Evolutionary conservation across 495 filamentous ascomycete genomes (phyloP), one percentile per base, ranked within the genome.

Genomic region (Penicillium dipodomyicola): DNA sequence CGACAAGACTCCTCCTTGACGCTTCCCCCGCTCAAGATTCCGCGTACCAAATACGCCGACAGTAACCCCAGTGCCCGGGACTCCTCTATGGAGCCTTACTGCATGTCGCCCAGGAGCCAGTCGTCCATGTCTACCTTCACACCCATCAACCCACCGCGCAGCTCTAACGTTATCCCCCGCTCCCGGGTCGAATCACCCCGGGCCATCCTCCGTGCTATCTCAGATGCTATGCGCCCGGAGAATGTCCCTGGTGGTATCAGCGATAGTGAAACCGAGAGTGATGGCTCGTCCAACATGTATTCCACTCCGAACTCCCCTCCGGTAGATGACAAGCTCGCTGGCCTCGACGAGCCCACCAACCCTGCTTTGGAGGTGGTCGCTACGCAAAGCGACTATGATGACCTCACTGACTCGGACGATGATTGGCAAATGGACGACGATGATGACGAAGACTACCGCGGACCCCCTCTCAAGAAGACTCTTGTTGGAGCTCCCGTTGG

Each of bases 91-190:
- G 65, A 71, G 27, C 63, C 65, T 7, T 72, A 66, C 58, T 71
- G 60, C 54, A 25, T 63, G 25, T 72, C 72, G 1, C 71, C 72
- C 4, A 49, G 48, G 4, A 73, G 68, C 42, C 61, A 64, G n/a
- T 51, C 61, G 9, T 51, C 48, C 10, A 64, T 57, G 40, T 46
- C 52, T 8, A 48, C 45, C 8, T 77, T 72, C 51, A 73, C 69
- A 0, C 67, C 74, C 0, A 65, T 75, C 37, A 77, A 77, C 51
- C 54, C 53, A 10, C 62, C 72, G 39, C 65, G 72, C 50, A 68
- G 60, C 62, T 59, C 46, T 41, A 63, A 59, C 41, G 41, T 27
- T 57, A 57, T 29, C 0, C 44, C 56, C 37, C 52, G 37, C 12
- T 42, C 52, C 7, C 25, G 25, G 4, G 37, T 58, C n/a, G 39